A percentile compares a stretch with the other conserved stretches of the same genome.
phyloP scores from a whole-genome alignment of 2,329 filamentous ascomycete species.

The Penicillium sp. region DNA sequence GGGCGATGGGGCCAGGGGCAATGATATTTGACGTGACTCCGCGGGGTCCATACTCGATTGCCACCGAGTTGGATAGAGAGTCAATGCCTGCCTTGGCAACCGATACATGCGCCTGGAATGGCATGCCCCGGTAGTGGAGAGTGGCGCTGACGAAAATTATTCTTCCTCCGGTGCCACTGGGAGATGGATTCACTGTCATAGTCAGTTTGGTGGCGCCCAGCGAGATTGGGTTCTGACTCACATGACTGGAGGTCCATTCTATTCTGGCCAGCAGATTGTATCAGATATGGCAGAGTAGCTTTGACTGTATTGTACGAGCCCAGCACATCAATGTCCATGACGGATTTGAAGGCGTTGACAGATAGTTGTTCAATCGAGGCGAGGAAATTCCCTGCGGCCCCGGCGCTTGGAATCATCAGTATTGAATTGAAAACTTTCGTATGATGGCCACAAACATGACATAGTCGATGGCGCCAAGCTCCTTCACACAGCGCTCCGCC shows the following conservation, averaged over 20 bases:
- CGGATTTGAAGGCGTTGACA: constrained; percentile 85
- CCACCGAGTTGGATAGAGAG: constrained; percentile 69
- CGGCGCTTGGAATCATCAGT: constrained; percentile 55
- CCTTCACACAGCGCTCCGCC: constrained; percentile 70
- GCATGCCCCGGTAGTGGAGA: constrained; percentile 81
- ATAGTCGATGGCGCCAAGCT: constrained; percentile 84
- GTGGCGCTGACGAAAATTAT: constrained; percentile 88
- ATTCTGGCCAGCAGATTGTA: constrained; percentile 63
- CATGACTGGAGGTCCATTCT: constrained; percentile 54
- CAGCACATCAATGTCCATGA: constrained; percentile 93
- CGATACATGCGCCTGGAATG: constrained; percentile 81
- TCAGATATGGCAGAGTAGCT: constrained; percentile 75
- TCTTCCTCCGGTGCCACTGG: constrained; percentile 63
- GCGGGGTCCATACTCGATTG: constrained; percentile 82
- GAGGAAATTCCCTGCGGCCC: constrained; percentile 93
- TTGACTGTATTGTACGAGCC: constrained; percentile 95
- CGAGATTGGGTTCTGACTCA: constrained; percentile 21
- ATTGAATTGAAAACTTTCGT: too few relatives aligned
- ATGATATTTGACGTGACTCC: constrained; percentile 86
- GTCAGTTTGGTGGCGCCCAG: constrained; percentile 5
- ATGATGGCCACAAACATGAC: constrained; percentile 63
- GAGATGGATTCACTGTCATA: constrained; percentile 31
- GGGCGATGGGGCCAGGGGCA: constrained; percentile 76
- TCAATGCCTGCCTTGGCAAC: constrained; percentile 91
- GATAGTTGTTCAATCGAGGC: constrained; percentile 75